Base-by-base conservation (phyloP, 805 yeast genomes). In the Saitoella complicata region DNA sequence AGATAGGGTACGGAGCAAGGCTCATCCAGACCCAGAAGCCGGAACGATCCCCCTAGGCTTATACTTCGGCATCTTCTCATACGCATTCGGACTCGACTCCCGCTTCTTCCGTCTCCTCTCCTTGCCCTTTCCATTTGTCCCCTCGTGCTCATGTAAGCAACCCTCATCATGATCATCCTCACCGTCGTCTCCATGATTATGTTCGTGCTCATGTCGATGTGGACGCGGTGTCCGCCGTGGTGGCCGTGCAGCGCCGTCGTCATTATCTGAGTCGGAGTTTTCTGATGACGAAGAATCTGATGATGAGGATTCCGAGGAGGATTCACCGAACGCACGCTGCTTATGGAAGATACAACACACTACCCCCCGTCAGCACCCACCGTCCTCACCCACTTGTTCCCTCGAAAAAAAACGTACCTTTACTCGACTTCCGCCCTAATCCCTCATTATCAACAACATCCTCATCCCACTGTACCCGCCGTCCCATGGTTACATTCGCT, bases 361-460 rank as follows among this genome's bases (percentile, higher is more conserved):
- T 49, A 29, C 13, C 7, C 32, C 8, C 7, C 7, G 41, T 35
- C 31, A 46, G 43, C 75, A 37, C 31, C 5, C n/a, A n/a, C n/a
- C n/a, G n/a, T n/a, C n/a, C n/a, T n/a, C n/a, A n/a, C n/a, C n/a
- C n/a, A n/a, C n/a, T n/a, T n/a, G n/a, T n/a, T n/a, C n/a, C n/a
- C n/a, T n/a, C n/a, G n/a, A n/a, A n/a, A n/a, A n/a, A n/a, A n/a
- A n/a, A 59, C 67, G 42, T 49, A 66, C 69, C 80, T 61, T 88
- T 88, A 8, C 94, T 74, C 58, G 85, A 86, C 66, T 88, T 91
- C 65, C 75, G 82, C 56, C 80, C 73, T 81, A 91, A 68, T 57
- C 80, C 63, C 62, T 88, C 98, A 59, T 88, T 88, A 59, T 88
- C 97, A 4, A 91, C 69, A 3, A 84, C 87, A 40, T 78, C 94